Evolutionary conservation across 345 rosid genomes (phyloP), one percentile per base, ranked within the genome.

Genomic region (Rubroshorea leprosula): DNA sequence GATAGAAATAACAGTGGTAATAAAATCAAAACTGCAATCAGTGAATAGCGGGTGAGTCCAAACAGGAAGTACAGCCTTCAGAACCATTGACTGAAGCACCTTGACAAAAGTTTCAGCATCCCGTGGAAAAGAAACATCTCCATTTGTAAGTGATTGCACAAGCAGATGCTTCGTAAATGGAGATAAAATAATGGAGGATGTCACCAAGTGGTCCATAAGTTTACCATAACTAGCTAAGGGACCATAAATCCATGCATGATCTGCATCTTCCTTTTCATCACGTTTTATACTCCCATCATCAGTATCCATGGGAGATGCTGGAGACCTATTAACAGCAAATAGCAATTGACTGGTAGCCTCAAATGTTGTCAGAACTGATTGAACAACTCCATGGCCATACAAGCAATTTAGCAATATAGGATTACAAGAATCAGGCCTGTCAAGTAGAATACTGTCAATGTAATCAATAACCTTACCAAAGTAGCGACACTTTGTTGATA

Each of bases 291-390:
- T 79, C 19, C 65, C 78, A 61, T 80, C 92, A 82, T 89, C 96
- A 19, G 85, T 84, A 67, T 92, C 96, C 98, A 92, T 92, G 0
- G 90, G 91, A 68, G 95, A 92, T 50, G 87, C 73, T 45, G 68
- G 81, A 64, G 78, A 66, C 75, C 94, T 83, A 65, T 83, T 83
- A 64, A 84, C 78, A 23, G 87, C 57, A 70, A 80, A 89, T 35
- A 86, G 80, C 73, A 92, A 76, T 57, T 84, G 98, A 72, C 93
- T 84, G 46, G 96, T 89, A 48, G 98, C 98, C 71, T 89, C 96
- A 79, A 89, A 92, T 56, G 98, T 92, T 55, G 85, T 86, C 82
- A 92, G 68, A 75, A 92, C 82, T 5, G 83, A 74, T 48, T 84
- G 93, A 74, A 92, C 68, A 58, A 89, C 95, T 62, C 87, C 96